These are phyloP conservation scores for Trypanosoma melophagium DNA, from an alignment of 208 protist species.

Conservation along the genomic window DNA sequence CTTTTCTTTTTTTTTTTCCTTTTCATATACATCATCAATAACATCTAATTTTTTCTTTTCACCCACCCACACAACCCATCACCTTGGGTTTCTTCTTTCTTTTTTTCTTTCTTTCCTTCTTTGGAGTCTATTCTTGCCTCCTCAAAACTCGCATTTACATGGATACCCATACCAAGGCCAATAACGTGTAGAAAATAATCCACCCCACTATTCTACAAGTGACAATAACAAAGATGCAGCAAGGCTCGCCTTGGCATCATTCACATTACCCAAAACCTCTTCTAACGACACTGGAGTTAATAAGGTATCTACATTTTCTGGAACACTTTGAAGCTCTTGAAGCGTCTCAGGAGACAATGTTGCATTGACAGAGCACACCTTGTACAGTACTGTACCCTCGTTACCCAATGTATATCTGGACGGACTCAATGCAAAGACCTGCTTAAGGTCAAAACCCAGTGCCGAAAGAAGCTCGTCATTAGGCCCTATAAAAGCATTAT, in stretches of 20 bases:
- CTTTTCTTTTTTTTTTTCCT: too few species aligned
- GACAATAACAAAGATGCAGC: conserved; percentile 41
- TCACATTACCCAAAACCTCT: conserved; percentile 36
- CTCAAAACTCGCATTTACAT: not conserved
- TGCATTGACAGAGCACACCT: conserved; percentile 36
- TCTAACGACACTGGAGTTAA: conserved; percentile 43
- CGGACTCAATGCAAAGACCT: conserved; percentile 20
- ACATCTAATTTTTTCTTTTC: too few species aligned
- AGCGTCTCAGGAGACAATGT: conserved; percentile 29
- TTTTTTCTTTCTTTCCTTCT: too few species aligned
- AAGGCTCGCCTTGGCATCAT: conserved; percentile 58
- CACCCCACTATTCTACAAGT: not conserved
- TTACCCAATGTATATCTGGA: conserved; percentile 57
- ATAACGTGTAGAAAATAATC: not conserved
- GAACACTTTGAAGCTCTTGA: conserved; percentile 17
- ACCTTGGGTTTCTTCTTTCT: too few species aligned
- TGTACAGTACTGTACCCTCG: conserved; percentile 49
- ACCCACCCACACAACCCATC: too few species aligned
- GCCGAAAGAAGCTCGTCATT: conserved; percentile 29
- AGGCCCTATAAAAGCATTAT: conserved; percentile 30
- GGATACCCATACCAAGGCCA: not conserved
- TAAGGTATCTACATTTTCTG: conserved; percentile 1
- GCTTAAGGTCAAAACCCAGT: conserved; percentile 35
- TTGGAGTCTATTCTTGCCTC: not conserved
- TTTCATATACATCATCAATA: too few species aligned